Evolutionary conservation across 768 basidiomycete genomes (phyloP).

Genomic region (Psilocybe subaeruginosa): DNA sequence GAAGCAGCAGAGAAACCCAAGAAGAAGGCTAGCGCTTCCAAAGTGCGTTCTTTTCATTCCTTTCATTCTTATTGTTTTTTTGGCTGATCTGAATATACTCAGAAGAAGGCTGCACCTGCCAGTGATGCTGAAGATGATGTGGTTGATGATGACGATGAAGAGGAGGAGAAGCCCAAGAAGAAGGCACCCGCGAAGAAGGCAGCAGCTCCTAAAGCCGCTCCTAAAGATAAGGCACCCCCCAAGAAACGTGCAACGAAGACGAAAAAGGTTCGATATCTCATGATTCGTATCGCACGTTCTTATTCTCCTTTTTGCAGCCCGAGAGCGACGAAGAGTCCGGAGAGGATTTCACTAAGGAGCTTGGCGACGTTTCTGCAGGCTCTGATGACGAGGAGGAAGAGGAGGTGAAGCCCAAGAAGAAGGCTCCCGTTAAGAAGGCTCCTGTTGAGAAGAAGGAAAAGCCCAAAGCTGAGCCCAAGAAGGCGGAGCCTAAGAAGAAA

Average conservation of each 20-base stretch:
- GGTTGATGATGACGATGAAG: constrained; percentile 25
- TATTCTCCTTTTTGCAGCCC: not conserved
- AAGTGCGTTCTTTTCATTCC: not conserved
- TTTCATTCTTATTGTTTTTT: no score
- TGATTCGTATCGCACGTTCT: not conserved
- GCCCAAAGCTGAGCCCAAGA: constrained; percentile 40
- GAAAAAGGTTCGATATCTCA: constrained; percentile 21
- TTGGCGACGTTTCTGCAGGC: constrained; percentile 38
- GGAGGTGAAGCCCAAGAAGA: constrained; percentile 53
- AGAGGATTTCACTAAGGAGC: constrained; percentile 47
- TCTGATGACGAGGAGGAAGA: constrained; percentile 41
- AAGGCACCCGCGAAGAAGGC: constrained; percentile 40
- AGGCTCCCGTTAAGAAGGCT: constrained; percentile 41
- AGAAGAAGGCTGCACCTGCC: constrained; percentile 25
- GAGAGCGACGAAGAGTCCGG: constrained; percentile 29
- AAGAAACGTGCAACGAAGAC: constrained; percentile 47
- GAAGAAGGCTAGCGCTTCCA: constrained; percentile 26
- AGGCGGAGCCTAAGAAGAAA: constrained; percentile 18
- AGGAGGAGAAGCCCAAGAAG: constrained; percentile 54
- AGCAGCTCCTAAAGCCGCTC: constrained; percentile 40
- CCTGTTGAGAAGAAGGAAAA: constrained; percentile 18
- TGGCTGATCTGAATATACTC: no score
- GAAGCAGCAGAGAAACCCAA: constrained; percentile 45
- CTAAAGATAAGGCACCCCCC: constrained; percentile 33
- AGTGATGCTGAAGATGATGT: constrained; percentile 40